Conservation (phyloP, 305 asterid genomes). For the Solanum aculeatissimum region DNA sequence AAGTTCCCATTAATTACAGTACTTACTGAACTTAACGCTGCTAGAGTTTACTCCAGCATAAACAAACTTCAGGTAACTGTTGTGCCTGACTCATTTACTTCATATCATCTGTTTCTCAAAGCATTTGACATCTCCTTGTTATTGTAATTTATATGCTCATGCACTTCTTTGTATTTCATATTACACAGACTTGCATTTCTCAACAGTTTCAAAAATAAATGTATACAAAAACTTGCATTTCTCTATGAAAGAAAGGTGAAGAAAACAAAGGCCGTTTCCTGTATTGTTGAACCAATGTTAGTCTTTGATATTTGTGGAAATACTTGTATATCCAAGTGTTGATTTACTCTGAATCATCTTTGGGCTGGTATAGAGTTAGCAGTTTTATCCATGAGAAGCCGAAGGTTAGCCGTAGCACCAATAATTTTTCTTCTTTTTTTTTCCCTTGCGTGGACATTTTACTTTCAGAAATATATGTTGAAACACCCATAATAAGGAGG, state of each 20-base stretch:
- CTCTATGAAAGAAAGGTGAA: neutral
- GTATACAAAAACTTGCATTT: neutral
- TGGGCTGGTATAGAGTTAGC: neutral
- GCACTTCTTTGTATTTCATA: neutral
- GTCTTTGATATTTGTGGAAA: neutral
- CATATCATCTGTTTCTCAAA: neutral
- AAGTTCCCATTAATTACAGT: constrained; percentile 68
- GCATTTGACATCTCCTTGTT: neutral
- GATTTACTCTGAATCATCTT: neutral
- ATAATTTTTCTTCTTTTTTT: neutral
- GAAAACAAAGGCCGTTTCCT: neutral
- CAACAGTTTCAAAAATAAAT: too few relatives aligned
- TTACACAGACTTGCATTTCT: neutral
- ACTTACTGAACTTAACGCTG: constrained; percentile 85
- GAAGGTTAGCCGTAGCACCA: neutral
- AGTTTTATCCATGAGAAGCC: neutral
- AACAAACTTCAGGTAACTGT: constrained; percentile 62
- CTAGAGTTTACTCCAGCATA: constrained; percentile 58
- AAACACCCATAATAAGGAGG: neutral
- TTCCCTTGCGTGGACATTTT: neutral
- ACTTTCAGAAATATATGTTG: neutral
- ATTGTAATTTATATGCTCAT: neutral
- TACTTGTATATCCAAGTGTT: neutral
- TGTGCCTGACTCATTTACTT: neutral
- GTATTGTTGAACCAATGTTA: neutral